These are phyloP conservation scores for Besnoitia besnoiti DNA, from an alignment of 169 alveolate genomes.

Conservation along the genomic window DNA sequence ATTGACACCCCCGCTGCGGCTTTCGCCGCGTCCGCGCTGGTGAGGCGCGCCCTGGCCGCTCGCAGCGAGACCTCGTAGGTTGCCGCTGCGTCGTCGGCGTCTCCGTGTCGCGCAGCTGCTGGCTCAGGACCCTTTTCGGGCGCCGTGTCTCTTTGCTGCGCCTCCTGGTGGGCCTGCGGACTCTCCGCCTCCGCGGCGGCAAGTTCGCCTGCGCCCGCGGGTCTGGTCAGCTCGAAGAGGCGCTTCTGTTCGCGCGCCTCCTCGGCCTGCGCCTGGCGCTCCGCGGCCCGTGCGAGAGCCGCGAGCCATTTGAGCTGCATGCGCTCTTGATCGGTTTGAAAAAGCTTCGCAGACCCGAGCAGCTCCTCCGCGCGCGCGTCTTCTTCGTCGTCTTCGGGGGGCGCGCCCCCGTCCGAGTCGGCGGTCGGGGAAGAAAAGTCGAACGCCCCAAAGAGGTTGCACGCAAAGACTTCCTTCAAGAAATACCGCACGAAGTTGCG, in stretches of 20 bases:
- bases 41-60: neutral
- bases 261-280: neutral
- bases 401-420: neutral
- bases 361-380: neutral
- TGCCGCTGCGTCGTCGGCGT: neutral
- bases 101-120: neutral
- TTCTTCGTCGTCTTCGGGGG: neutral
- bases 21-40: neutral
- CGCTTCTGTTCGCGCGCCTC: neutral
- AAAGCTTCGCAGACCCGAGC: neutral
- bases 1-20: neutral
- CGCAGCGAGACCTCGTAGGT: neutral
- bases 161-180: neutral
- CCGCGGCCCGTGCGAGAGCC: neutral
- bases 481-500: neutral
- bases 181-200: neutral
- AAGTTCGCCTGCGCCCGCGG: neutral
- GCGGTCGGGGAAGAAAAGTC: neutral
- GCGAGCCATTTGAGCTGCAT: neutral
- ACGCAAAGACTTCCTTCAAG: neutral
- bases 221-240: neutral
- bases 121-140: neutral
- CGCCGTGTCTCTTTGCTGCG: too few species aligned
- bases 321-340: slow-evolving; percentile 13
- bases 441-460: neutral